Base-by-base conservation (phyloP, 2,329 filamentous ascomycete species). In the Tolypocladium ovalisporum region DNA sequence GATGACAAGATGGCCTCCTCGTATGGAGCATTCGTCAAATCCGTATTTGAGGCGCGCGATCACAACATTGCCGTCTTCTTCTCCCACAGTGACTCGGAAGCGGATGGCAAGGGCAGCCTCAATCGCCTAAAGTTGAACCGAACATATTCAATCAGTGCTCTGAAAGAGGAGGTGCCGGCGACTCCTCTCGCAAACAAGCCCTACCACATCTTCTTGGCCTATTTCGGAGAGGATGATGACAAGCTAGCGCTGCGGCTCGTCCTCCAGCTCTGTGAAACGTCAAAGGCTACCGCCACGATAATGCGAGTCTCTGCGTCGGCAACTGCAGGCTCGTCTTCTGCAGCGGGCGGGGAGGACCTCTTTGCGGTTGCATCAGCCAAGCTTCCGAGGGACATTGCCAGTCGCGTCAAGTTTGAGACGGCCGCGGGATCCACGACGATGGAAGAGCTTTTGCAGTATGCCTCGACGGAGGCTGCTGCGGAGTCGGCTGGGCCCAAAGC, bases 181-280 rank as follows among this genome's bases (percentile, higher is more conserved):
- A 75, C 80, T 1, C 83, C 87, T 0, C 78, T 85, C 6, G 76
- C 78, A 7, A 83, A 89, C 65, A 86, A 85, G 60, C 85, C 83
- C 39, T 90, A 96, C 67, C 90, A 93, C 68, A 80, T 97, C 62
- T 92, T 96, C 68, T 78, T 96, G 56, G 88, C 92, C 0, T 97
- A 90, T 72, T 86, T 96, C 59, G 92, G 93, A 22, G 89, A 89
- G 10, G 75, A 78, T 1, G 94, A 99, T 66, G 93, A 97, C 66
- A 82, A 84, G 9, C 83, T 87, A 5, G 92, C 91, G 0, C 78
- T 97, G 0, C 79, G 86, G 1, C 82, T 97, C 29, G 87, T 93
- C 3, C 78, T 97, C 3, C 93, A 97, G 66, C 79, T 99, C 1
- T 89, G 87, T 1, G 85, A 87, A 68, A 94, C 91, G 65, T 80